These are phyloP conservation scores for Phytomonas serpens DNA, from an alignment of 208 protist species.

Conservation along the genomic window DNA sequence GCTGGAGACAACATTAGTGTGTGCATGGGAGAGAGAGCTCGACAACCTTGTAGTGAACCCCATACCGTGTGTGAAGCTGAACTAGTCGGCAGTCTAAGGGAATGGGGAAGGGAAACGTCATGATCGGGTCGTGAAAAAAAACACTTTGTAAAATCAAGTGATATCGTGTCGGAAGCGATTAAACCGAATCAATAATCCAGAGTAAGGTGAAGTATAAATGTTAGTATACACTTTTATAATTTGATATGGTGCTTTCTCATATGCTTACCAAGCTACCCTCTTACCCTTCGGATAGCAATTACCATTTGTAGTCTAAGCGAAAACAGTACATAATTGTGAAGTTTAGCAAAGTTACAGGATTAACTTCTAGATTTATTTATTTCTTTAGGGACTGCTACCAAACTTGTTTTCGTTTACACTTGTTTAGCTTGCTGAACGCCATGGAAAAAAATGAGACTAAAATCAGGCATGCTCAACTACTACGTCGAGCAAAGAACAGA, in stretches of 20 bases:
- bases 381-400: not conserved
- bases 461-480: not conserved
- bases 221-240: not conserved
- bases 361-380: not conserved
- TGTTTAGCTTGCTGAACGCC: not conserved
- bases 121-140: not conserved
- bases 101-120: not conserved
- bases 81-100: slow-evolving; percentile 10
- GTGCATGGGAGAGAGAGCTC: slow-evolving; percentile 63
- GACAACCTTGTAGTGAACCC: slow-evolving; percentile 62
- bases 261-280: not conserved
- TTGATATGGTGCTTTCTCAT: not conserved
- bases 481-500: slow-evolving; percentile 20
- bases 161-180: not conserved
- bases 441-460: not conserved
- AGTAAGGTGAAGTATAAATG: not conserved
- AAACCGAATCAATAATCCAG: not conserved
- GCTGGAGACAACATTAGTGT: slow-evolving; percentile 44
- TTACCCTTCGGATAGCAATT: not conserved
- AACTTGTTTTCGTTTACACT: slow-evolving; percentile 2
- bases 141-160: not conserved
- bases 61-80: slow-evolving; percentile 61
- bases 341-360: not conserved
- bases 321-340: not conserved
- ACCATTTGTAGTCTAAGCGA: not conserved